Base-by-base conservation (phyloP, 1,139 yeast genomes). In the Zygosaccharomyces sapae region DNA sequence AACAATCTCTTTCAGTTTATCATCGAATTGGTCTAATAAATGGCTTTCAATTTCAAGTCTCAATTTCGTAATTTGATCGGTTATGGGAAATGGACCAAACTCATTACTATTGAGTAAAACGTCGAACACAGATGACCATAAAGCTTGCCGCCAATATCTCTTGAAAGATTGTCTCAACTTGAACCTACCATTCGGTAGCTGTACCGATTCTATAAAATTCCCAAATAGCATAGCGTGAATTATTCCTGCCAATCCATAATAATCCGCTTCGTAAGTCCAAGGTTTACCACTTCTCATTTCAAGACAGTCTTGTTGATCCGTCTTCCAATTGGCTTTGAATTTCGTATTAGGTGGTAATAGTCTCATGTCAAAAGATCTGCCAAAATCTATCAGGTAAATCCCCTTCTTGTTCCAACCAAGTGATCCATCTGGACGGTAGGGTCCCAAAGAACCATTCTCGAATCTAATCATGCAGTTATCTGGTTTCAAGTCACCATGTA, bases 401-500 rank as follows among this genome's bases (percentile, higher is more conserved):
- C 89, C 85, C 55, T 77, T 77, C 2, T 65, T 58, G 16, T 62
- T 52, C 88, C 89, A 82, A 2, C 77, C 77, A 40, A 65, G 53
- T 4, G 58, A 50, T 0, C 78, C 77, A 24, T 65, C 59, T 8
- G 67, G 53, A 40, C 58, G 57, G 55, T 70, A 75, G 6, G 54
- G 41, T 60, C 57, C 63, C 27, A 54, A 52, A 9, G 43, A 34
- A 4, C 57, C 57, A 48, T 53, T 56, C 10, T 70, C 70, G 37
- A 86, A 73, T 36, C 85, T 67, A 0, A 88, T 63, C 95, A 90
- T 86, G 55, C 94, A 85, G 60, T 89, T 89, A 53, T 87, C 96
- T 0, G 96, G 85, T 59, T 85, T 86, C 48, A 89, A 67, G 62
- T 88, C 95, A 1, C 96, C 95, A 67, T 90, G 97, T 12, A 90